These are phyloP conservation scores for Westerdykella sp. DNA, from an alignment of 2,329 filamentous ascomycete genomes.

Conservation along the genomic window DNA sequence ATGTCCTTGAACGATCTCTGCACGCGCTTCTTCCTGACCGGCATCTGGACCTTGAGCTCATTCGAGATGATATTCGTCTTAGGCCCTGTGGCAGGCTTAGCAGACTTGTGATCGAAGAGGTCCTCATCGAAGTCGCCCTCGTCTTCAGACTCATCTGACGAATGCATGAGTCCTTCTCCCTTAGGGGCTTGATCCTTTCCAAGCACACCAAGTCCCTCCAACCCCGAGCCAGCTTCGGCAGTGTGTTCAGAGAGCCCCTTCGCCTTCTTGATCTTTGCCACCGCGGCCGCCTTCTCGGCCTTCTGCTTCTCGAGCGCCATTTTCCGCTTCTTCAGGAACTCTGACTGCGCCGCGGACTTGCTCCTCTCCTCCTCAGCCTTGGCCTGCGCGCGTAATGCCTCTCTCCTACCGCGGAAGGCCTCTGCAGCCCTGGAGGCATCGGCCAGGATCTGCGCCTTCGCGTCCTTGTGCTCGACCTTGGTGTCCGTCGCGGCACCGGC, in stretches of 20 bases:
- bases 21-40: slow-evolving; percentile 77
- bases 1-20: slow-evolving; percentile 85
- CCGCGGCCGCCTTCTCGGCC: slow-evolving; percentile 63
- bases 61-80: slow-evolving; percentile 33
- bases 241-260: slow-evolving; percentile 49
- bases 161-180: slow-evolving; percentile 86
- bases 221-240: slow-evolving; percentile 71
- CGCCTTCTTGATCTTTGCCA: slow-evolving; percentile 61
- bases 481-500: slow-evolving; percentile 22
- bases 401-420: slow-evolving; percentile 25
- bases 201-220: slow-evolving; percentile 63
- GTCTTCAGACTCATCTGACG: slow-evolving; percentile 58
- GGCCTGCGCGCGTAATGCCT: slow-evolving; percentile 19
- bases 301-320: slow-evolving; percentile 69
- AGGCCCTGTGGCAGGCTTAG: slow-evolving; percentile 38
- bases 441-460: slow-evolving; percentile 24
- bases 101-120: slow-evolving; percentile 54
- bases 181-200: slow-evolving; percentile 72
- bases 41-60: slow-evolving; percentile 48
- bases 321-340: slow-evolving; percentile 68
- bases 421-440: slow-evolving; percentile 22
- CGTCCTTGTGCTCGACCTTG: slow-evolving; percentile 24
- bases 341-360: slow-evolving; percentile 22
- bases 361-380: slow-evolving; percentile 21
- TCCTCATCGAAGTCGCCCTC: slow-evolving; percentile 56